These are phyloP conservation scores for Hypoxylon sp. DNA, from an alignment of 2,329 filamentous ascomycete genomes.

Conservation along the genomic window DNA sequence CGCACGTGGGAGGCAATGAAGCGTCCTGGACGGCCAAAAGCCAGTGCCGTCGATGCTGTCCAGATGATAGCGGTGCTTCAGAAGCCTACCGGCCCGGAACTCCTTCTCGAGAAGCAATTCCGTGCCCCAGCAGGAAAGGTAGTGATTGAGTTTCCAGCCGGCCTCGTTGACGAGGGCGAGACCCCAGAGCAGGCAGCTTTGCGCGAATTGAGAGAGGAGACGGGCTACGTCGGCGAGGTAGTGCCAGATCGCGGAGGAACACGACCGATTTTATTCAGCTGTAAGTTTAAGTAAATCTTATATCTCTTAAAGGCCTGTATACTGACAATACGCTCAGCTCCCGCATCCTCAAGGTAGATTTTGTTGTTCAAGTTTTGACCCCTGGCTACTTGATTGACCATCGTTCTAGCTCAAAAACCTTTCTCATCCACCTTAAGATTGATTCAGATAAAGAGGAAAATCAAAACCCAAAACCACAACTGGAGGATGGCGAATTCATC, in stretches of 20 bases:
- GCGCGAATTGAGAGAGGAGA: constrained; percentile 58
- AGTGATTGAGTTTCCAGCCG: constrained; percentile 59
- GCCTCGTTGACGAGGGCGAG: constrained; percentile 58
- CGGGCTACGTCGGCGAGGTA: constrained; percentile 57
- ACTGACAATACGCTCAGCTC: constrained; percentile 40
- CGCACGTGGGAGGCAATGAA: constrained; percentile 53
- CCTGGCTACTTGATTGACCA: constrained; percentile 4
- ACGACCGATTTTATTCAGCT: constrained; percentile 50
- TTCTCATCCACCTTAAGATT: constrained; percentile 61
- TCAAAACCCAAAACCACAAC: constrained; percentile 60
- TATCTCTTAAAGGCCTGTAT: neutral
- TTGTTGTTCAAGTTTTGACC: neutral
- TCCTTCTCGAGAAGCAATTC: constrained; percentile 59
- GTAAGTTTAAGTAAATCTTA: constrained; percentile 42
- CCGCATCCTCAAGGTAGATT: constrained; percentile 51
- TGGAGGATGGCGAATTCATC: constrained; percentile 68
- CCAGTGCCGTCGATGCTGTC: constrained; percentile 51
- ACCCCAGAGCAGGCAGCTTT: constrained; percentile 57
- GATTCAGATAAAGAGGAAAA: constrained; percentile 62
- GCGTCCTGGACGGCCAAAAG: constrained; percentile 49
- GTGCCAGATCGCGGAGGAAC: constrained; percentile 45
- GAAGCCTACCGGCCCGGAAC: constrained; percentile 47
- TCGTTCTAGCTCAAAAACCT: constrained; percentile 49
- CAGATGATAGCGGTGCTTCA: constrained; percentile 51
- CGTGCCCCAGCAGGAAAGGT: constrained; percentile 57